Evolutionary conservation across 2,329 filamentous ascomycete genomes (phyloP), one percentile per base, ranked within the genome.

Genomic region (Teratosphaeria nubilosa): DNA sequence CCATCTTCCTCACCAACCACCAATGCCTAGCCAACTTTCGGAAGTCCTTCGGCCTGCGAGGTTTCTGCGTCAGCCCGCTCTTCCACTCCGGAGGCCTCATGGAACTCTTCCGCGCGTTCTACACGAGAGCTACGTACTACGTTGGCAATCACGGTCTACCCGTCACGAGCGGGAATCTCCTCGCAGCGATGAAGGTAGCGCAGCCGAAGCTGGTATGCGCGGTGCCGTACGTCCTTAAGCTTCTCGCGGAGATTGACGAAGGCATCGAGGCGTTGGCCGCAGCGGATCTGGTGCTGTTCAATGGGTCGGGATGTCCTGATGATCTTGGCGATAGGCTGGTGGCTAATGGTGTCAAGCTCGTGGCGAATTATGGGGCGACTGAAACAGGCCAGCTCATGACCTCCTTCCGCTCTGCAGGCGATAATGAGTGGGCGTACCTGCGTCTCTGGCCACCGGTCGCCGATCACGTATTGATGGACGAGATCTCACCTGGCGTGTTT

Each of bases 141-240:
- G 65, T 85, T 51, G 82, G 79, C 66, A 85, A 81, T 60, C 77
- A 80, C 2, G 72, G 73, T 1, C 65, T 85, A 2, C 83, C 84
- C 0, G 68, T 86, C 3, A 83, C 83, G 0, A 65, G 65, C 7
- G 65, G 66, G 41, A 68, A 70, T 37, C 60, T 73, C 22, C 62
- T 68, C 3, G 60, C 61, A 20, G 68, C 67, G 7, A 59, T 72
- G 52, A 56, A 59, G n/a, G 60, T 66, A 3, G 64, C 67, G 30
- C 67, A 64, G 57, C 69, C 66, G 77, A 63, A 86, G 56, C 79
- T 87, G 32, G 79, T 85, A 58, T 78, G 76, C 2, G 66, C 65
- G 13, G 85, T 87, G 0, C 85, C 85, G 0, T 87, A 86, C 62
- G 79, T 82, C 0, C 68, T 88, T 20, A 86, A 87, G 64, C 71